Conservation (phyloP, 257 asterid species). For the Cordia subcordata region DNA sequence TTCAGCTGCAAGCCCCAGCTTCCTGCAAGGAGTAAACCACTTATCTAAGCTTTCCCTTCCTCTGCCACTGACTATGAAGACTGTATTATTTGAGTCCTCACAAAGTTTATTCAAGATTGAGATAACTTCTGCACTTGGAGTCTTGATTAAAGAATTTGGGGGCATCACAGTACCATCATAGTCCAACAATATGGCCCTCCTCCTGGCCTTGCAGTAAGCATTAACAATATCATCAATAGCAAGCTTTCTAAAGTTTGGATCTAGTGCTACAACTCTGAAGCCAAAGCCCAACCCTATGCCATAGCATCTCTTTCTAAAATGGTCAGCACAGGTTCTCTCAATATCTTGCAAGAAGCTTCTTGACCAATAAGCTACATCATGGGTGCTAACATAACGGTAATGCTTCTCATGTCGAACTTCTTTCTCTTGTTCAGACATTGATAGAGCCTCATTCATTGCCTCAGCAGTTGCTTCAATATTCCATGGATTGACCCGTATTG, state of each 20-base stretch:
- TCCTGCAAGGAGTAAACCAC: slow-evolving; percentile 73
- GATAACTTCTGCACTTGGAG: slow-evolving; percentile 57
- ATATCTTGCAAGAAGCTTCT: slow-evolving; percentile 87
- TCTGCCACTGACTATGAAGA: slow-evolving; percentile 79
- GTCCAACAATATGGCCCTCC: slow-evolving; percentile 77
- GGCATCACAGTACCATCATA: slow-evolving; percentile 90
- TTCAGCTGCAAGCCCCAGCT: slow-evolving; percentile 82
- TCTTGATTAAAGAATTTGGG: slow-evolving; percentile 50
- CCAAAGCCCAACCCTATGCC: slow-evolving; percentile 84
- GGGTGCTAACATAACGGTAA: slow-evolving; percentile 70
- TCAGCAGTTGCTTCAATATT: slow-evolving; percentile 70
- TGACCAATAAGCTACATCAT: slow-evolving; percentile 72
- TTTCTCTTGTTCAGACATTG: slow-evolving; percentile 66
- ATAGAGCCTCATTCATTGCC: slow-evolving; percentile 69
- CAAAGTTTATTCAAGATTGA: slow-evolving; percentile 61
- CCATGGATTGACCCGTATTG: slow-evolving; percentile 81
- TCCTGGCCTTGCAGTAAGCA: slow-evolving; percentile 53
- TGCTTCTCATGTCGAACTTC: slow-evolving; percentile 78
- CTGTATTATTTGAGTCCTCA: slow-evolving; percentile 49
- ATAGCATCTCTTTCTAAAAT: slow-evolving; percentile 71
- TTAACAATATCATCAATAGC: slow-evolving; percentile 57
- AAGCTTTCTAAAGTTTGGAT: slow-evolving; percentile 73
- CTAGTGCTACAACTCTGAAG: slow-evolving; percentile 72
- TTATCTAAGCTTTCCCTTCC: slow-evolving; percentile 61
- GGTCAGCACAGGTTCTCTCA: slow-evolving; percentile 82